These are phyloP conservation scores for Obba rivulosa DNA, from an alignment of 768 basidiomycete species.

Conservation along the genomic window DNA sequence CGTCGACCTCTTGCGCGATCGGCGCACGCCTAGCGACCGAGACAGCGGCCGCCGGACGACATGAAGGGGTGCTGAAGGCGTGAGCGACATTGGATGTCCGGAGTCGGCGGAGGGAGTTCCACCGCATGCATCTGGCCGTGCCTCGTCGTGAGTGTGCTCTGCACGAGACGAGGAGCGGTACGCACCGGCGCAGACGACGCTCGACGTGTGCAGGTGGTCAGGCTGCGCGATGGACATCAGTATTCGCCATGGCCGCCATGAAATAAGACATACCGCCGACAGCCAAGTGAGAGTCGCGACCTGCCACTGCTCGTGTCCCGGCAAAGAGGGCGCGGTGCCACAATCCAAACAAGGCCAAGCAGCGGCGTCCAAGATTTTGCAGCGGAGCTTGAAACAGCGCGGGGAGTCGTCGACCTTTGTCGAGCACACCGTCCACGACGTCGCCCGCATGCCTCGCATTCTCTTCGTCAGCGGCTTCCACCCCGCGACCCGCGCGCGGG, in stretches of 20 bases:
- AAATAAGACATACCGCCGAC: background rate
- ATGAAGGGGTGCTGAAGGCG: too few species aligned
- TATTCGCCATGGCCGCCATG: too few species aligned
- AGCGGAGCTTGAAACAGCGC: background rate
- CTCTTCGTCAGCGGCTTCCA: slow-evolving; percentile 86
- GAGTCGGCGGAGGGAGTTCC: slow-evolving; percentile 2
- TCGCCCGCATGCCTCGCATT: slow-evolving; percentile 61
- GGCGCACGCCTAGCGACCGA: background rate
- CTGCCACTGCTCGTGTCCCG: background rate
- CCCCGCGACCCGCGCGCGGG: slow-evolving; percentile 74
- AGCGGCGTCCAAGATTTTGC: background rate
- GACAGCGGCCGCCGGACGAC: too few species aligned
- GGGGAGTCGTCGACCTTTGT: background rate
- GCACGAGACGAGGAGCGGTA: too few species aligned
- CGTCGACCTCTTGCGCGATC: background rate
- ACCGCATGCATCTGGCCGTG: slow-evolving; percentile 14
- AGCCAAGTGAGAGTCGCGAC: background rate
- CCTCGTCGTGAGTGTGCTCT: too few species aligned
- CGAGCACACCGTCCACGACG: slow-evolving; percentile 1
- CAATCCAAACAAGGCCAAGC: background rate
- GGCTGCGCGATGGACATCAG: too few species aligned
- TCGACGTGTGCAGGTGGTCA: too few species aligned
- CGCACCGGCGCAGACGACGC: too few species aligned
- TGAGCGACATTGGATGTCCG: too few species aligned
- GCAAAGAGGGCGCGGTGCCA: background rate